Evolutionary conservation across 805 yeast species (phyloP).

Genomic region (Saccharomyces paradoxus): DNA sequence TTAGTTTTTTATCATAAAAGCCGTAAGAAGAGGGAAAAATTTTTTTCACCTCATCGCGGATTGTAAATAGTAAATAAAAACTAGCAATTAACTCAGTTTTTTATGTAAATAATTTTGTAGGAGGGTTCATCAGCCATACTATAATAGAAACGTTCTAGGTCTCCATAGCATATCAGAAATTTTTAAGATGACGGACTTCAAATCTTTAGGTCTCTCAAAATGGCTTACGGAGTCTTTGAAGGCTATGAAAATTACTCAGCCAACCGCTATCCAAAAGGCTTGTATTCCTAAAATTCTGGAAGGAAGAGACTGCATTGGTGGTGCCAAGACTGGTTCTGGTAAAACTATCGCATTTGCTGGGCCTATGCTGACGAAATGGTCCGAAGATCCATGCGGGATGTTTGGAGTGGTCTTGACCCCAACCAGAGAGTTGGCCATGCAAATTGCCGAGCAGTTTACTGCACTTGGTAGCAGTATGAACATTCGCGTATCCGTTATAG

Average conservation of each 20-base stretch:
- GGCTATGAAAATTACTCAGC: conserved; percentile 74
- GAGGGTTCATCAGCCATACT: neutral
- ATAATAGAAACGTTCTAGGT: neutral
- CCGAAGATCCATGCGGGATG: conserved; percentile 89
- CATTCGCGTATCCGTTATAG: conserved; percentile 70
- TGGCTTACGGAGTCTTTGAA: conserved; percentile 79
- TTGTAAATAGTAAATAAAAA: neutral
- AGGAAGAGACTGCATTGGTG: conserved; percentile 89
- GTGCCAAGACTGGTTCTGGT: conserved; percentile 97
- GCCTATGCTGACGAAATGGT: conserved; percentile 94
- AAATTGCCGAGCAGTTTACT: conserved; percentile 91
- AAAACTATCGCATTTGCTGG: conserved; percentile 95
- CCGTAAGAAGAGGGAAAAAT: neutral
- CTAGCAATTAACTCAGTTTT: neutral
- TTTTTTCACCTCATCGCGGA: neutral
- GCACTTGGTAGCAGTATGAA: conserved; percentile 90
- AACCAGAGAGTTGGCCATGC: conserved; percentile 87
- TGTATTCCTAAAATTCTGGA: conserved; percentile 80
- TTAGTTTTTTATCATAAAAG: neutral
- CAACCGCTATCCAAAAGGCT: conserved; percentile 79
- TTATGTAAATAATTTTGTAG: neutral
- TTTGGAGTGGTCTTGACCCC: conserved; percentile 88
- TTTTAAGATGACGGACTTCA: conserved; percentile 32
- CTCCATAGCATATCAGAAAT: conserved; percentile 6
- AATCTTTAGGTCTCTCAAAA: conserved; percentile 63